A percentile compares a stretch with the other conserved stretches of the same genome.
phyloP scores from a whole-genome alignment of 2,329 filamentous ascomycete genomes.

The Fonsecaea monophora region DNA sequence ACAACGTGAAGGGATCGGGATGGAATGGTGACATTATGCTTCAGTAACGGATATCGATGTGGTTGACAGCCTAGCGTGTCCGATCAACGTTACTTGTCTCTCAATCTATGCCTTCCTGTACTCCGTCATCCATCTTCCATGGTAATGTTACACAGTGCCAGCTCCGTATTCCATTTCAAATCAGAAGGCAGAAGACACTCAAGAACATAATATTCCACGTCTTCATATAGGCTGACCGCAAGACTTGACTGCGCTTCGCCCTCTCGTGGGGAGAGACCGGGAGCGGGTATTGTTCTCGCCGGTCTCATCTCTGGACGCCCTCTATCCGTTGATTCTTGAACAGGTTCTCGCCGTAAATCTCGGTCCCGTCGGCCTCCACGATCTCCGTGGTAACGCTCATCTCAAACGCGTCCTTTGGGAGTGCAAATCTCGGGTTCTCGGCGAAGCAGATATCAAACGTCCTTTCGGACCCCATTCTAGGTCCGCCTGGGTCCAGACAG shows the following conservation, averaged over 20 bases:
- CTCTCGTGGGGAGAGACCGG: background rate
- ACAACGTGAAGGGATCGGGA: no score
- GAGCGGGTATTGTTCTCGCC: background rate
- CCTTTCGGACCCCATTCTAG: constrained; percentile 21
- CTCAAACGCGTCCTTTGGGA: constrained; percentile 25
- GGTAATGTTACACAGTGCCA: background rate
- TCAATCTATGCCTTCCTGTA: background rate
- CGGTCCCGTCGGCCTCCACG: constrained; percentile 21
- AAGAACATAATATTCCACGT: no score
- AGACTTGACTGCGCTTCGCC: background rate
- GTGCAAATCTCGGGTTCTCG: constrained; percentile 16
- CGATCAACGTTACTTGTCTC: background rate
- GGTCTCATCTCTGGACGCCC: constrained; percentile 16
- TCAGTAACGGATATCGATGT: background rate
- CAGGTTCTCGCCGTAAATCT: constrained; percentile 15
- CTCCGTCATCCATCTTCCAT: background rate
- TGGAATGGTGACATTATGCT: no score
- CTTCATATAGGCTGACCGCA: background rate
- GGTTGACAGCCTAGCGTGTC: background rate
- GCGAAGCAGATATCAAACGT: constrained; percentile 32
- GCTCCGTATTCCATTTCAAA: background rate
- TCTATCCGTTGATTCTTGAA: constrained; percentile 25
- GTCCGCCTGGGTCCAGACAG: constrained; percentile 21
- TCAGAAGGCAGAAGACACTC: background rate
- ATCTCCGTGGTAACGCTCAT: constrained; percentile 22